phyloP scores from a whole-genome alignment of 1,284 basidiomycete genomes.

The Cutaneotrichosporon mucoides region DNA sequence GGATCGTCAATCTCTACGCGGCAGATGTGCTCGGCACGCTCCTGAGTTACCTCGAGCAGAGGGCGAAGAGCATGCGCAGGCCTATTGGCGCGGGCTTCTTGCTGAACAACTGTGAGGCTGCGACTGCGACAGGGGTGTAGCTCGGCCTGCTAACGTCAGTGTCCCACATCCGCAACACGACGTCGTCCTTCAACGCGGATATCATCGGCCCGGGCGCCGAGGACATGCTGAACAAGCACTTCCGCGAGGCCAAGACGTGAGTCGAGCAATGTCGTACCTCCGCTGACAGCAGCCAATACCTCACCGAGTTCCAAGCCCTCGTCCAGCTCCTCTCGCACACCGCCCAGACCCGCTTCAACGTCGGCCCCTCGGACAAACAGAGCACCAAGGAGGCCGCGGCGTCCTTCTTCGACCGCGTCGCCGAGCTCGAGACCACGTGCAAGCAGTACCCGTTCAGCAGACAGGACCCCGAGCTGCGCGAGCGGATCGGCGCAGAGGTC shows the following conservation, averaged over 20 bases:
- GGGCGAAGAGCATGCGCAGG: constrained; percentile 34
- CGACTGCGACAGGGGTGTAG: too few species aligned
- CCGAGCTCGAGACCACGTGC: constrained; percentile 37
- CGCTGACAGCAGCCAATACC: constrained; percentile 31
- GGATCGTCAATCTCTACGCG: constrained; percentile 45
- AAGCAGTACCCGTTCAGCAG: constrained; percentile 35
- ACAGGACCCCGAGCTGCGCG: constrained; percentile 44
- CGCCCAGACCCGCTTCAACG: constrained; percentile 30
- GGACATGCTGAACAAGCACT: constrained; percentile 46
- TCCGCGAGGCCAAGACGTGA: constrained; percentile 43
- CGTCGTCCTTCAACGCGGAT: constrained; percentile 39
- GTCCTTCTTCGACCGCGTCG: constrained; percentile 44
- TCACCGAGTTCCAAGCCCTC: constrained; percentile 38
- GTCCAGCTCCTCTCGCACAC: constrained; percentile 30
- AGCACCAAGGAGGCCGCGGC: constrained; percentile 44
- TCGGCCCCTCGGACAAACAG: constrained; percentile 36
- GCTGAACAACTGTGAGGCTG: constrained; percentile 46
- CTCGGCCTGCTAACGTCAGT: constrained; percentile 27
- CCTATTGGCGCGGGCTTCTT: constrained; percentile 41
- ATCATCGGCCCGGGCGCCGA: constrained; percentile 47
- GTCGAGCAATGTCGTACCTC: not conserved
- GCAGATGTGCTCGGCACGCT: constrained; percentile 47
- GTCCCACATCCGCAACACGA: constrained; percentile 47
- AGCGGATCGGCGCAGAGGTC: constrained; percentile 41
- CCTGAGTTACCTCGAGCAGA: constrained; percentile 33